Evolutionary conservation across 129 eudicot genomes (phyloP).

Genomic region (Smallanthus sonchifolius): DNA sequence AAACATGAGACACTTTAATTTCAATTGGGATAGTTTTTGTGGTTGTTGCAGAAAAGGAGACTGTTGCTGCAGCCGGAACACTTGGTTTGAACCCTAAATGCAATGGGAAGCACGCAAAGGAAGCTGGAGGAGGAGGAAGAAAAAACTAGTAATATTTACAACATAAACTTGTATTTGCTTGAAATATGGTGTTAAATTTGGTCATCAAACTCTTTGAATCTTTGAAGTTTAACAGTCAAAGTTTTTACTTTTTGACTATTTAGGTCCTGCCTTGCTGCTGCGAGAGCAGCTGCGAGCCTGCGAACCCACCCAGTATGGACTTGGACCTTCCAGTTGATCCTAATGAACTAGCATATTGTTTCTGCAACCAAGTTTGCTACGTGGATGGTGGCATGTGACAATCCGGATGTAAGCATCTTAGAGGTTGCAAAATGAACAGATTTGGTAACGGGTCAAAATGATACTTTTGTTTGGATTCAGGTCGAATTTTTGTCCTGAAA

Average conservation of each 20-base stretch:
- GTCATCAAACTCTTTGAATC: background rate
- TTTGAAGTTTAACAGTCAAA: background rate
- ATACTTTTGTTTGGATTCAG: background rate
- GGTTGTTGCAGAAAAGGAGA: slow-evolving; percentile 63
- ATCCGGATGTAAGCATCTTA: slow-evolving; percentile 59
- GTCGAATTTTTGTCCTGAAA: background rate
- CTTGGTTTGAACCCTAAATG: slow-evolving; percentile 43
- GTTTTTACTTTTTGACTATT: background rate
- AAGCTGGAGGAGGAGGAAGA: slow-evolving; percentile 81
- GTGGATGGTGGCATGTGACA: slow-evolving; percentile 99
- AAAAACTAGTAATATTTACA: slow-evolving; percentile 50
- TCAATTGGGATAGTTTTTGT: background rate
- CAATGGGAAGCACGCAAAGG: slow-evolving; percentile 59
- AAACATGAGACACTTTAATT: background rate
- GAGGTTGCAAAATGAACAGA: background rate
- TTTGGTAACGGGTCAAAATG: background rate
- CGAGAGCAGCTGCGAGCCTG: slow-evolving; percentile 44
- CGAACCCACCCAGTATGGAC: slow-evolving; percentile 69
- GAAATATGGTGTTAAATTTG: background rate
- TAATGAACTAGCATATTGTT: slow-evolving; percentile 88
- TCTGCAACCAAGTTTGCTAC: slow-evolving; percentile 93
- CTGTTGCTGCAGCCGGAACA: slow-evolving; percentile 46
- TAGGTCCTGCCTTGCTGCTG: slow-evolving; percentile 62
- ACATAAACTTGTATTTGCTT: background rate
- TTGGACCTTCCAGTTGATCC: slow-evolving; percentile 95